Evolutionary conservation across 108 stramenopile genomes (phyloP), one percentile per base, ranked within the genome.

Genomic region (Pelagomonas calceolata): DNA sequence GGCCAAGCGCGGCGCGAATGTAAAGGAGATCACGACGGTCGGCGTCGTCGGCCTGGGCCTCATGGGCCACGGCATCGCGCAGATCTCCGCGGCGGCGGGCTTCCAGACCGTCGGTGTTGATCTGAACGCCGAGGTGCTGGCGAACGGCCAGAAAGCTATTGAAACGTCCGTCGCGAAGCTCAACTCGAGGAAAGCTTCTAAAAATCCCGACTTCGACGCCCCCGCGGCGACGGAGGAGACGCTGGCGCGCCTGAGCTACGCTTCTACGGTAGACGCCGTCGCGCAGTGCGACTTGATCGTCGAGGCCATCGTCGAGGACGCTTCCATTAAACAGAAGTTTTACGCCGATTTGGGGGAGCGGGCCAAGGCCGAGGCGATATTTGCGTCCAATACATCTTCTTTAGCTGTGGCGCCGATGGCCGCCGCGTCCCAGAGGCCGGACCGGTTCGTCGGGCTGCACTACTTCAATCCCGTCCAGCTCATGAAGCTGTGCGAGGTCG

Each of bases 401-500:
- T 79, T 98, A 44, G 81, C 84, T 35, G 92, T 98, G 67, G 82
- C 88, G 10, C 84, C 93, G 81, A 93, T 98, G 89, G 91, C 92
- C 65, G 76, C 73, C n/a, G 88, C 91, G 66, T 90, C 88, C 16
- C 93, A 92, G 34, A 83, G 94, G 69, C 87, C 93, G 16, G 84
- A 94, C 30, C 85, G 85, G n/a, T 93, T 95, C 78, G 89, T 98
- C 15, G 98, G 98, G 15, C 88, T 99, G 31, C 98, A 99, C 80
- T 99, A 97, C 82, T 99, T 99, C 88, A 99, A 99, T 75, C 98
- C 98, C 4, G 98, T 98, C 37, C 92, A 95, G 75, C 76, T 95
- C 32, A 94, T 95, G 95, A 92, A 93, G 79, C 81, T 99, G 29
- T 95, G 97, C 15, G 98, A 99, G 79, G 95, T 99, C 68, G 94